Evolutionary conservation across 2,329 filamentous ascomycete species (phyloP), one percentile per base, ranked within the genome.

Genomic region (Aspergillus fumigatus): DNA sequence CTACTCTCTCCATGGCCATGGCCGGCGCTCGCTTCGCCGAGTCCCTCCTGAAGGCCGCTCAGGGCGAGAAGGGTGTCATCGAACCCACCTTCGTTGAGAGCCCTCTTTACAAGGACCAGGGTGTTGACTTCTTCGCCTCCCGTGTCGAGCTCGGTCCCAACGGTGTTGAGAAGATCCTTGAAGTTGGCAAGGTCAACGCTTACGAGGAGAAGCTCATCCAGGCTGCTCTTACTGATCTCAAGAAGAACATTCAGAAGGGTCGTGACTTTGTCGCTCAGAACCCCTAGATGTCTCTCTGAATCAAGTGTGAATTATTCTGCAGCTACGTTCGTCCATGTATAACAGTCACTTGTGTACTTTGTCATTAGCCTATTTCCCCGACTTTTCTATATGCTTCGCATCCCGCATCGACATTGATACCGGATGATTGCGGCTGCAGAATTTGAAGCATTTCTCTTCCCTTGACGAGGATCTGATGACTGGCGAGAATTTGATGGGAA

Each of bases 1-100:
- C 93, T 75, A 97, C 93, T 63, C 89, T 97, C 69, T 97, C 92
- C 82, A 99, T 99, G 93, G 93, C 93, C 73, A 93, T 96, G 86
- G 93, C 93, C 66, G 93, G 93, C 80, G 85, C 84, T 63, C 84
- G 85, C 67, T 88, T 88, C 78, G 91, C 94, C 69, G 92, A 97
- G 83, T 91, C 89, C 67, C 82, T 99, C 70, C 89, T 99, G 80
- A 92, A 91, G 79, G 94, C 94, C 70, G 82, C 89, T 58, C 87
- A 95, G 79, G 94, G 94, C 75, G 87, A 96, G 85, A 94, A 92
- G 86, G 91, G 91, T 74, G 88, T 99, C 70, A 77, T 95, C 65
- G 94, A 99, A 88, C 92, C 92, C 68, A 92, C 93, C 62, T 99
- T 96, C 71, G 92, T 99, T 73, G 92, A 99, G 80, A 93, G 88